Evolutionary conservation across 192 early-diverging fungal species (phyloP).

Genomic region (Globomyces pollinis-pini): DNA sequence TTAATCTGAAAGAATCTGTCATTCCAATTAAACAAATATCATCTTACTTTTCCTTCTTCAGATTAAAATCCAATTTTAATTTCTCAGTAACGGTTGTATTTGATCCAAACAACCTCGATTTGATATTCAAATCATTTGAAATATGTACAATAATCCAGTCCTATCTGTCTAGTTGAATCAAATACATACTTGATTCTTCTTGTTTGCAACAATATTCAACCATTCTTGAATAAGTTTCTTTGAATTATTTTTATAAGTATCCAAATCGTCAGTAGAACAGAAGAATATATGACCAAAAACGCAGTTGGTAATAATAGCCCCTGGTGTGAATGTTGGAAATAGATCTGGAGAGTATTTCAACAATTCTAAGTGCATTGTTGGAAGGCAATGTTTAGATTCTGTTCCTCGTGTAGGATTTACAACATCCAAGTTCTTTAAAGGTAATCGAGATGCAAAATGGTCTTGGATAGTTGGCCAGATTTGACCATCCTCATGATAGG

Average conservation of each 20-base stretch:
- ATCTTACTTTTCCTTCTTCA: conserved; percentile 44
- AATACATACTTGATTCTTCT: conserved; percentile 85
- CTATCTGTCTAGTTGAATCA: no score
- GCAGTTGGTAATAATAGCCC: conserved; percentile 25
- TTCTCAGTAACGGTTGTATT: conserved; percentile 61
- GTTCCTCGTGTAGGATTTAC: background rate
- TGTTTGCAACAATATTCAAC: conserved; percentile 61
- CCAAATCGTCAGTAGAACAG: conserved; percentile 62
- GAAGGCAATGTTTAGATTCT: background rate
- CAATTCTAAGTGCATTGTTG: conserved; percentile 25
- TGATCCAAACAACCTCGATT: conserved; percentile 14
- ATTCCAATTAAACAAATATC: conserved; percentile 18
- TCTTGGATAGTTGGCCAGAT: no score
- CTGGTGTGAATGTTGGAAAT: conserved; percentile 38
- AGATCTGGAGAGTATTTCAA: conserved; percentile 31
- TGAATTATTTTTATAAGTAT: conserved; percentile 60
- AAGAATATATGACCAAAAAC: conserved; percentile 75
- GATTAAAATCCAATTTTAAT: conserved; percentile 75
- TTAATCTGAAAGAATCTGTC: conserved; percentile 6
- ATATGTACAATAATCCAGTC: conserved; percentile 78
- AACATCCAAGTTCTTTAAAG: background rate
- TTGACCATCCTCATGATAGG: no score
- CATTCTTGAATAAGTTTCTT: conserved; percentile 68
- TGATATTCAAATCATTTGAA: conserved; percentile 9
- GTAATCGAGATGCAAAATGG: background rate